Base-by-base conservation (phyloP, 257 asterid species). In the Petunia secreta region DNA sequence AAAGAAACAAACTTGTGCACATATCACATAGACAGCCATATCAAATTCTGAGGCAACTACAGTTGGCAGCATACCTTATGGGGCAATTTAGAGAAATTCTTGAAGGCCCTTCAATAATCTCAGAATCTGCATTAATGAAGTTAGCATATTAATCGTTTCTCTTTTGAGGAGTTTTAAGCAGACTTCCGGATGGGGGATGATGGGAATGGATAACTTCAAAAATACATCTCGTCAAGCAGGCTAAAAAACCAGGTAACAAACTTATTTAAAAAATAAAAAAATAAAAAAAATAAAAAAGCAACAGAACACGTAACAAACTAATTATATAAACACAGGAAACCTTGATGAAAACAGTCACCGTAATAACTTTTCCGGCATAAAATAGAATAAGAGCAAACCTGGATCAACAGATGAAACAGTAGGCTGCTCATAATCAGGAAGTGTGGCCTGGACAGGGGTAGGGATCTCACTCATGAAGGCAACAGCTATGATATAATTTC, bases 61-160 rank as follows among this genome's bases (percentile, higher is more conserved):
- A 41, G 65, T 71, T 55, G 74, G 78, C 79, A 77, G 80, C 68
- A 82, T 89, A 96, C 99, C 98, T 94, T 68, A 96, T 91, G 78
- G 99, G 99, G 84, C 99, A 96, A 83, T 92, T 94, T 75, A 96
- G 85, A 48, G 98, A 92, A 83, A 94, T 90, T 83, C 98, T 86
- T 79, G 97, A 95, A 74, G 94, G 84, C 81, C 97, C 98, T 87
- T 87, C 98, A 85, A 90, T 91, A 75, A 96, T 79, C 81, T 96
- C 99, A 73, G 97, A 88, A 88, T 93, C 98, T 96, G 77, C 85
- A 82, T 14, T 71, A 41, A 79, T 60, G 52, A 62, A 71, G 50
- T 25, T 57, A 48, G 8, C 58, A 48, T 50, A 73, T 48, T 73
- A 13, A 73, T 50, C 46, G 36, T 48, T 34, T 73, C 44, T 73